Conservation (phyloP, 306 rosid species). For the Prunus salicina region DNA sequence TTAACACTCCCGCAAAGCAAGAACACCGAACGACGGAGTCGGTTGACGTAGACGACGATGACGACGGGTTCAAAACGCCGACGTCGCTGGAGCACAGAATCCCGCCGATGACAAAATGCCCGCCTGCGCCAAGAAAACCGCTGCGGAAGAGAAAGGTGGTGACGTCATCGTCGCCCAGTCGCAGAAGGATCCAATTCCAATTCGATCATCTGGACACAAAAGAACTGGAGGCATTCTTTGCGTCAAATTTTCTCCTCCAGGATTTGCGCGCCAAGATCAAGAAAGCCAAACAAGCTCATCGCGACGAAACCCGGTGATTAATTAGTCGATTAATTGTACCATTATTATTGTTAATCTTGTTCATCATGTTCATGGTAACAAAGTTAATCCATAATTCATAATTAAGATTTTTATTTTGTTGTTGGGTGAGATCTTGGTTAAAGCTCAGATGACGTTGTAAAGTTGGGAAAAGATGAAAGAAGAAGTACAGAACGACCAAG, state of each 20-base stretch:
- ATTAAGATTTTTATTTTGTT: neutral
- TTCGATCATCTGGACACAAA: slow-evolving; percentile 26
- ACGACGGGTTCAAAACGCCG: slow-evolving; percentile 74
- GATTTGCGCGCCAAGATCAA: slow-evolving; percentile 28
- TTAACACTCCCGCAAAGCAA: neutral
- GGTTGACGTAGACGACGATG: slow-evolving; percentile 9
- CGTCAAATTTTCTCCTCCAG: neutral
- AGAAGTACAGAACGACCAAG: slow-evolving; percentile 3
- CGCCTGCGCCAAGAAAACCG: slow-evolving; percentile 37
- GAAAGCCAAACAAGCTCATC: slow-evolving; percentile 38
- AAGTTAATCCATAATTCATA: neutral
- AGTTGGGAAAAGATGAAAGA: slow-evolving; percentile 5
- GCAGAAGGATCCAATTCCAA: slow-evolving; percentile 29
- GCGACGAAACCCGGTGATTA: neutral
- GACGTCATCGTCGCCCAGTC: neutral
- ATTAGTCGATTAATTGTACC: neutral
- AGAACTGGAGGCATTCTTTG: slow-evolving; percentile 41
- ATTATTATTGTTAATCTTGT: slow-evolving; percentile 7
- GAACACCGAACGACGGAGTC: neutral
- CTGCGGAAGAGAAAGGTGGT: slow-evolving; percentile 33
- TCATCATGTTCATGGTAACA: slow-evolving; percentile 5
- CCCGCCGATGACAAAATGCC: slow-evolving; percentile 41
- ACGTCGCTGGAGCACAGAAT: slow-evolving; percentile 50
- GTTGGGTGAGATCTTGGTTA: slow-evolving; percentile 2
- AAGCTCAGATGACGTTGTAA: neutral